Evolutionary conservation across 2,329 filamentous ascomycete species (phyloP), one percentile per base, ranked within the genome.

Genomic region (Thyridium curvatum): DNA sequence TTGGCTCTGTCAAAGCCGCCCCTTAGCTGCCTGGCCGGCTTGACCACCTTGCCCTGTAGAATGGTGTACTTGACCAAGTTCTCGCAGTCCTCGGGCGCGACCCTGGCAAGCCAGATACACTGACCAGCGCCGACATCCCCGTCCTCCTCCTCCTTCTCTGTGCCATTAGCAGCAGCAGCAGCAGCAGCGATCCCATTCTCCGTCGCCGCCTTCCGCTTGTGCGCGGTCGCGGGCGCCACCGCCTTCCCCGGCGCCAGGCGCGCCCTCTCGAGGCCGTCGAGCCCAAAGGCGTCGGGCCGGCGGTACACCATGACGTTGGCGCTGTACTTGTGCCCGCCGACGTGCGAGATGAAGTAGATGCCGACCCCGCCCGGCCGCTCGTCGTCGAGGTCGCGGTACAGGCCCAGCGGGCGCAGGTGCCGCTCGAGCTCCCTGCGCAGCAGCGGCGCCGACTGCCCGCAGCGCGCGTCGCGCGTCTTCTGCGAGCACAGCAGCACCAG

Each of bases 221-320:
- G n/a, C n/a, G n/a, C 57, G 40, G 35, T 54, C 53, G 38, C 45
- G 35, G 62, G 59, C 35, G 59, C 50, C 30, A 58, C 49, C 2
- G 64, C 64, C 38, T 65, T 64, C 3, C 60, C 55, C 10, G 43
- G 51, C 21, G 60, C 48, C 36, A 58, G 51, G 51, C 43, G 61
- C 14, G 37, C 63, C 47, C 57, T 59, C 54, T 50, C 57, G 32
- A 71, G 69, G 14, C 14, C 39, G 41, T 78, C 74, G 32, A 74
- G 50, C 0, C 73, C 74, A 52, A 77, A 79, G 1, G 75, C 69
- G 50, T 79, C 68, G 7, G 67, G 69, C 39, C 74, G 73, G 9
- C 93, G 77, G 60, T 98, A 97, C 2, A 98, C 72, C 69, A 98
- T 86, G 51, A 97, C 79, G 53, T 98, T 98, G 18, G 93, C 93